A percentile compares a stretch with the other conserved stretches of the same genome.
Evolutionary conservation across 2,329 filamentous ascomycete genomes (phyloP).

Genomic region (Fusarium sororula): DNA sequence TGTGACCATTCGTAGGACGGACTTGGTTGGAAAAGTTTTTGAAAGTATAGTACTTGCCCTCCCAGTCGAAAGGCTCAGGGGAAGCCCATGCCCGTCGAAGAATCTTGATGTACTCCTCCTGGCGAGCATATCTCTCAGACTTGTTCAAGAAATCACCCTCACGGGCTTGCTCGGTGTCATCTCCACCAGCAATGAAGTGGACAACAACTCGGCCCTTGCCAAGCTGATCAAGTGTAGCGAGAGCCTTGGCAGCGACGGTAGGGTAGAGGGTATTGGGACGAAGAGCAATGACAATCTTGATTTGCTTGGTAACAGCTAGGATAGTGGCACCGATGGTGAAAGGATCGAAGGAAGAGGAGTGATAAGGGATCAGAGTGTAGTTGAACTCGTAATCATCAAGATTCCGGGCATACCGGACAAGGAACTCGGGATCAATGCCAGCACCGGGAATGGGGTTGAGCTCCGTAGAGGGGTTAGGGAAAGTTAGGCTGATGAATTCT

Average conservation of each 20-base stretch:
- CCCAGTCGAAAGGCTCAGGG: conserved; percentile 67
- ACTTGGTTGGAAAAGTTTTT: conserved; percentile 65
- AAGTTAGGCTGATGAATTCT: conserved; percentile 69
- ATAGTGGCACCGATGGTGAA: conserved; percentile 69
- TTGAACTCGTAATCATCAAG: conserved; percentile 70
- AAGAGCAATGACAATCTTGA: conserved; percentile 69
- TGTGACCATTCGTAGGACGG: conserved; percentile 61
- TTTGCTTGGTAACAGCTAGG: conserved; percentile 63
- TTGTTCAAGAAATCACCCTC: conserved; percentile 69
- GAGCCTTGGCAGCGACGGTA: conserved; percentile 68
- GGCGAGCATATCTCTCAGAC: conserved; percentile 64
- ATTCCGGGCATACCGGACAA: conserved; percentile 64
- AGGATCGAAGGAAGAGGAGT: conserved; percentile 53
- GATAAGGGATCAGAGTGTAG: conserved; percentile 69
- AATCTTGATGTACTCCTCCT: conserved; percentile 71
- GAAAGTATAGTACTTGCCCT: conserved; percentile 67
- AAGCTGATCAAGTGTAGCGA: conserved; percentile 69
- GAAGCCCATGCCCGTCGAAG: conserved; percentile 67
- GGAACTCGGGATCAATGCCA: conserved; percentile 63
- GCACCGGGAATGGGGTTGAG: conserved; percentile 61
- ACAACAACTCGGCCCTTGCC: conserved; percentile 66
- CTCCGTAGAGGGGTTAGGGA: conserved; percentile 66
- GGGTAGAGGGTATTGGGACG: conserved; percentile 68
- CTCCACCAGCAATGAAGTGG: conserved; percentile 71
- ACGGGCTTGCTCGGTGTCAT: conserved; percentile 66